A percentile compares a stretch with the other conserved stretches of the same genome.
Evolutionary conservation across 306 rosid genomes (phyloP).

Genomic region (Gleditsia sinensis): DNA sequence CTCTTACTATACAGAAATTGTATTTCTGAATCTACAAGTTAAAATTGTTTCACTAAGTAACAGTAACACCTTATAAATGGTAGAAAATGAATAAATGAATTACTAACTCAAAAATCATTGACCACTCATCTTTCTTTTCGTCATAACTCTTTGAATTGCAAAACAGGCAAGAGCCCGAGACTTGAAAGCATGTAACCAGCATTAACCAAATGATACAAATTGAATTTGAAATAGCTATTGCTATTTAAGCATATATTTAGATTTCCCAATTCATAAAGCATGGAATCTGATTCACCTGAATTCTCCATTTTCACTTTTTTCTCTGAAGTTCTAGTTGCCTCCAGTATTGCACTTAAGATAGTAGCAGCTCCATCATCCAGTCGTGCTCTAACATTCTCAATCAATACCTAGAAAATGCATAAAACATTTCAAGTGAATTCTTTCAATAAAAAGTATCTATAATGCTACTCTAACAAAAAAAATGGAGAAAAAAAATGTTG

Average conservation of each 20-base stretch:
- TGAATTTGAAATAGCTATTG: conserved; percentile 1
- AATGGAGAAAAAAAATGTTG: not conserved
- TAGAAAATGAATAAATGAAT: not conserved
- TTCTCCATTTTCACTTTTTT: conserved; percentile 61
- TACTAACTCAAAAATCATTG: not conserved
- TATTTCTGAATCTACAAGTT: not conserved
- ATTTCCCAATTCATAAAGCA: conserved; percentile 15
- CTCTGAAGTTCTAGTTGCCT: conserved; percentile 68
- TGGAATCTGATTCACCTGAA: conserved; percentile 58
- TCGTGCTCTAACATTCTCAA: conserved; percentile 71
- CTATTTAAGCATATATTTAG: not conserved
- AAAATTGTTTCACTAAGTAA: not conserved
- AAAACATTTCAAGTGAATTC: conserved; percentile 29
- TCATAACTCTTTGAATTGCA: not conserved
- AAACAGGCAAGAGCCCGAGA: conserved; percentile 5
- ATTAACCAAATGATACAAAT: not conserved
- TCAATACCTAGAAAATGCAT: conserved; percentile 57
- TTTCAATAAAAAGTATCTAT: conserved; percentile 24
- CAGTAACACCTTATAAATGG: not conserved
- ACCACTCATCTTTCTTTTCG: not conserved
- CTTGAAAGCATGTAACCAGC: conserved; percentile 7
- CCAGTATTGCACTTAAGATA: conserved; percentile 67
- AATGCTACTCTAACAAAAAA: conserved; percentile 8
- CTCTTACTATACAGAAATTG: not conserved
- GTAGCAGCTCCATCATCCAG: conserved; percentile 76